Percentiles rank a stretch among this genome's conserved stretches.
Conservation (phyloP, 805 yeast species). For the Suhomyces kilbournensis region DNA sequence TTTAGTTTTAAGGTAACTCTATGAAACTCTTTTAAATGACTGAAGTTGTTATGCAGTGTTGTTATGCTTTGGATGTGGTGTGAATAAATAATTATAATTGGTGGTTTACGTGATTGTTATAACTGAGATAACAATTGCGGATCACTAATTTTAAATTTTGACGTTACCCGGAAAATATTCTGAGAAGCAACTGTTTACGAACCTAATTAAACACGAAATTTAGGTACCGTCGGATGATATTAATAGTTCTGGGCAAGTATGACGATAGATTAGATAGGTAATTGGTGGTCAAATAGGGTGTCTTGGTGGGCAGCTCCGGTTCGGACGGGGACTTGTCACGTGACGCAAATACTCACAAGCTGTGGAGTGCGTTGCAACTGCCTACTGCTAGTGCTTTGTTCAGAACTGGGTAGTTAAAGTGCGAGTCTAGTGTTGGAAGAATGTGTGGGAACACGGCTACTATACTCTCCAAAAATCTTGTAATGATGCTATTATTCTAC, state of each 20-base stretch:
- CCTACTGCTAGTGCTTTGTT: not conserved
- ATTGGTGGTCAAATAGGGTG: not conserved
- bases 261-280: not conserved
- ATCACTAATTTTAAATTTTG: not conserved
- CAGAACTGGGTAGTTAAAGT: not conserved
- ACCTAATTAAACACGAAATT: not conserved
- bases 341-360: not conserved
- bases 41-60: not conserved
- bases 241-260: not conserved
- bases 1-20: too few species aligned
- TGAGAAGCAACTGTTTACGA: not conserved
- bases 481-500: not conserved
- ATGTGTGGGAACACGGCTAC: not conserved
- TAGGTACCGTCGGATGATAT: not conserved
- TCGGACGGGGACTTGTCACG: not conserved
- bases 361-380: not conserved
- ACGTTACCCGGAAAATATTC: slow-evolving; percentile 1
- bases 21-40: not conserved
- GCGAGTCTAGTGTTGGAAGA: not conserved
- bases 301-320: not conserved
- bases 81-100: not conserved
- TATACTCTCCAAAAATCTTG: not conserved
- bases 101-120: not conserved
- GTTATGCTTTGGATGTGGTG: not conserved
- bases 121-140: not conserved